These are phyloP conservation scores for Bauhinia variegata DNA, from an alignment of 306 rosid genomes.

Conservation along the genomic window DNA sequence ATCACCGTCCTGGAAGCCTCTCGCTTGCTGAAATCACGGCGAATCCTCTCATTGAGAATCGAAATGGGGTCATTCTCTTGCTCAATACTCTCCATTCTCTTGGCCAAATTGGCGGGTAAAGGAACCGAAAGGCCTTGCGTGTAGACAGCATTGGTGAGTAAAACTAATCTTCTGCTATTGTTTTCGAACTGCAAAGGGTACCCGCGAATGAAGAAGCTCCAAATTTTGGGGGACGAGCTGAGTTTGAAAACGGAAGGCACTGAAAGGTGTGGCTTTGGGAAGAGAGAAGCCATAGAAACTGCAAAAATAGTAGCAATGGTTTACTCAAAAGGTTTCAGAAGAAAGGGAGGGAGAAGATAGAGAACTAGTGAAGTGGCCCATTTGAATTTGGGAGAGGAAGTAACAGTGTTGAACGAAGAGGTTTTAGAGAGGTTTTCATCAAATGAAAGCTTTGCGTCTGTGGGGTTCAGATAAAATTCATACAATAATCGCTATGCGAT, in stretches of 20 bases:
- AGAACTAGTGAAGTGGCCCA: slow-evolving; percentile 25
- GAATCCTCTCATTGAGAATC: slow-evolving; percentile 68
- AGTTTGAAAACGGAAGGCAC: slow-evolving; percentile 41
- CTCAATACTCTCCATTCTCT: slow-evolving; percentile 42
- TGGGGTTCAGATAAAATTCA: background rate
- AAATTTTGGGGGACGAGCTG: slow-evolving; percentile 43
- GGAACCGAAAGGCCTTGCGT: slow-evolving; percentile 46
- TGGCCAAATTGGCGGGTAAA: slow-evolving; percentile 37
- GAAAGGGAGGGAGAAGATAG: background rate
- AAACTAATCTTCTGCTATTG: background rate
- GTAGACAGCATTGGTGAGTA: slow-evolving; percentile 50
- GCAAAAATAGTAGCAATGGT: background rate
- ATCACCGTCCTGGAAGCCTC: slow-evolving; percentile 50
- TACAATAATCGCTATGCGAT: too few relatives aligned
- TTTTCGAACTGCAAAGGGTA: slow-evolving; percentile 30
- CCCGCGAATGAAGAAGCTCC: slow-evolving; percentile 44
- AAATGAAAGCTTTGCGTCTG: background rate
- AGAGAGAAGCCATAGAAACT: slow-evolving; percentile 59
- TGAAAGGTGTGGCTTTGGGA: slow-evolving; percentile 44
- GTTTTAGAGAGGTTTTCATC: slow-evolving; percentile 64
- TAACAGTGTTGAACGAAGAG: slow-evolving; percentile 20
- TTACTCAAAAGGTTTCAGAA: background rate
- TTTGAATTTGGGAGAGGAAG: slow-evolving; percentile 19
- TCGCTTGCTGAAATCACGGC: slow-evolving; percentile 59
- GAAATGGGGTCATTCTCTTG: slow-evolving; percentile 62